These are phyloP conservation scores for Trichoderma sp. DNA, from an alignment of 2,329 filamentous ascomycete species.

Conservation along the genomic window DNA sequence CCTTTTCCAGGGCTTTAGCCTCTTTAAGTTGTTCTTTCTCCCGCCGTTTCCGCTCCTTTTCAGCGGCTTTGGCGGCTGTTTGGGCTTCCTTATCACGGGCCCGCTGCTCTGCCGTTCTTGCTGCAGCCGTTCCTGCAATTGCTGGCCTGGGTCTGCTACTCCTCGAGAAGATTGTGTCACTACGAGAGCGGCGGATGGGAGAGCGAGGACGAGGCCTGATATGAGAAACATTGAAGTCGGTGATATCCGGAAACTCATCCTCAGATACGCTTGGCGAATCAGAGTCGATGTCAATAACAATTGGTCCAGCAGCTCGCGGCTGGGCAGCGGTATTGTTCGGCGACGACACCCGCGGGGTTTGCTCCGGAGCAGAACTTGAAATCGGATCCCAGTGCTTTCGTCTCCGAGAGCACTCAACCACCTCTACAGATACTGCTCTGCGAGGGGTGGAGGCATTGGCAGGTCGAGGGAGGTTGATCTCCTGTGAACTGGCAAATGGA, in stretches of 20 bases:
- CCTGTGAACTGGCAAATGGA: conserved; percentile 26
- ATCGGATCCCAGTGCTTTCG: conserved; percentile 42
- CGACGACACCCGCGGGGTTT: conserved; percentile 22
- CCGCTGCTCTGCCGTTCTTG: conserved; percentile 37
- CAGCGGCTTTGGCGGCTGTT: conserved; percentile 48
- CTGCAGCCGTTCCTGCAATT: conserved; percentile 22
- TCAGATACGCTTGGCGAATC: conserved; percentile 35
- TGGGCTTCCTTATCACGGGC: conserved; percentile 43
- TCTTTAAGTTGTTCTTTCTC: conserved; percentile 60
- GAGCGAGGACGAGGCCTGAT: conserved; percentile 23
- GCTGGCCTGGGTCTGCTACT: conserved; percentile 22
- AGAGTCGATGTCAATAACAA: conserved; percentile 39
- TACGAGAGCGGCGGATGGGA: conserved; percentile 32
- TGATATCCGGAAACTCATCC: conserved; percentile 49
- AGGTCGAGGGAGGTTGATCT: neutral
- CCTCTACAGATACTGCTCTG: conserved; percentile 8
- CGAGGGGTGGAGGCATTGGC: neutral
- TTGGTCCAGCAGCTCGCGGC: neutral
- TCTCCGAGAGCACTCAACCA: neutral
- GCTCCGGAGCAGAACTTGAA: conserved; percentile 51
- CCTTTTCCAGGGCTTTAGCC: conserved; percentile 60
- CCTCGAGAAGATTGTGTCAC: conserved; percentile 28
- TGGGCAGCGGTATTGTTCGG: conserved; percentile 20
- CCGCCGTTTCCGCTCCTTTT: conserved; percentile 53
- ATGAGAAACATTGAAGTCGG: conserved; percentile 38